Percentiles rank a stretch among this genome's conserved stretches.
These are phyloP conservation scores for Baudoinia panamericana DNA, from an alignment of 495 filamentous ascomycete species.

Conservation along the genomic window DNA sequence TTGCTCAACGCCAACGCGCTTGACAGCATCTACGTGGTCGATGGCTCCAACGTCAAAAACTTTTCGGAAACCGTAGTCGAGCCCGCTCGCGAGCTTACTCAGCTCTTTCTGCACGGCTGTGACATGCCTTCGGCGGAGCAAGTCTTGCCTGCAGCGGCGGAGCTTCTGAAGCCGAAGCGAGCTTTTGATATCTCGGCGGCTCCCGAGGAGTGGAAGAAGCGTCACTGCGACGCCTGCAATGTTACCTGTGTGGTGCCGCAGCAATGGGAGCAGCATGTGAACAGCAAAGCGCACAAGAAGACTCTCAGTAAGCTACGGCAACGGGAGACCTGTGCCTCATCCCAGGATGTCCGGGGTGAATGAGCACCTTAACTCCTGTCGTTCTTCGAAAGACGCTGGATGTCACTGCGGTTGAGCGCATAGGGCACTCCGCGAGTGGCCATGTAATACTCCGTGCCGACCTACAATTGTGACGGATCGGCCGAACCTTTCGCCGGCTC, in stretches of 20 bases:
- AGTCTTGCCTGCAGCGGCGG: slow-evolving; percentile 47
- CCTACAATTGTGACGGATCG: too few relatives aligned
- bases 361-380: too few relatives aligned
- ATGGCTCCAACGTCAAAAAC: slow-evolving; percentile 48
- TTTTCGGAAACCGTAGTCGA: slow-evolving; percentile 49
- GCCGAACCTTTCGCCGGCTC: too few relatives aligned
- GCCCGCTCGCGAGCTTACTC: slow-evolving; percentile 49
- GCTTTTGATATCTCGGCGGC: slow-evolving; percentile 34
- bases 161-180: slow-evolving; percentile 42
- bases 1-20: slow-evolving; percentile 40
- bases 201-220: slow-evolving; percentile 37
- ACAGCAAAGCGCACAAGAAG: slow-evolving; percentile 37
- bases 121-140: slow-evolving; percentile 45
- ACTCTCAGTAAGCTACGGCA: slow-evolving; percentile 9
- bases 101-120: slow-evolving; percentile 42
- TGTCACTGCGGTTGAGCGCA: too few relatives aligned
- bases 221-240: slow-evolving; percentile 57
- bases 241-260: slow-evolving; percentile 55
- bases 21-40: slow-evolving; percentile 55
- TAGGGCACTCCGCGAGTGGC: too few relatives aligned
- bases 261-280: slow-evolving; percentile 64
- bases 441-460: too few relatives aligned
- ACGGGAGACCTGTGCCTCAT: too few relatives aligned
- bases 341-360: too few relatives aligned
- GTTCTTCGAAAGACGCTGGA: too few relatives aligned